Evolutionary conservation across 495 filamentous ascomycete species (phyloP), one percentile per base, ranked within the genome.

Genomic region (Penicillium argentinense): DNA sequence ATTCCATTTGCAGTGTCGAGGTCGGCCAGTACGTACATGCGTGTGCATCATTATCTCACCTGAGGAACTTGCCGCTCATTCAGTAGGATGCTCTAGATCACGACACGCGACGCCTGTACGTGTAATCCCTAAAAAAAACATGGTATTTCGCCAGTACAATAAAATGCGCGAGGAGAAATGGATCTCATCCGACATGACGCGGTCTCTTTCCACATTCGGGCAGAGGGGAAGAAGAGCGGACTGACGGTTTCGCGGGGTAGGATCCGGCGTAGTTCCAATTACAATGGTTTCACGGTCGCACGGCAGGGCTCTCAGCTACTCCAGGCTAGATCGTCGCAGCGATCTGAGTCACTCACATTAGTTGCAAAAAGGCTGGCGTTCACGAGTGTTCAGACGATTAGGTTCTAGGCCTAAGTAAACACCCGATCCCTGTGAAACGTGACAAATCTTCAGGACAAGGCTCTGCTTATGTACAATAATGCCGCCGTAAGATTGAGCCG

Each of bases 361-460:
- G 37, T 39, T 39, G 8, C 37, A 39, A 19, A 7, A 39, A n/a
- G n/a, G n/a, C 37, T 23, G 37, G 26, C 21, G 11, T 39, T 44
- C 49, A 37, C 30, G 33, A 18, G 21, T 19, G 22, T 36, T 21
- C 12, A 8, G 28, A 9, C 22, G 13, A 21, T 22, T 33, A 39
- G 41, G 17, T 33, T 42, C 42, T 30, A 21, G n/a, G 37, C 42
- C 34, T 14, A 44, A 42, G 32, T 29, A 41, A 50, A 18, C 25
- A 39, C 45, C 32, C 51, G 45, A 21, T 26, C 36, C 18, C 24
- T 12, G 1, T 11, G 39, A 18, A 51, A 47, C 39, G 14, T 39
- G 47, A 47, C 53, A 40, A 56, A 47, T 51, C 29, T 6, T 19
- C 28, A 16, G 16, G 21, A 22, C 8, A 19, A n/a, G 11, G 13